Base-by-base conservation (phyloP, 768 basidiomycete species). In the Suillus clintonianus region DNA sequence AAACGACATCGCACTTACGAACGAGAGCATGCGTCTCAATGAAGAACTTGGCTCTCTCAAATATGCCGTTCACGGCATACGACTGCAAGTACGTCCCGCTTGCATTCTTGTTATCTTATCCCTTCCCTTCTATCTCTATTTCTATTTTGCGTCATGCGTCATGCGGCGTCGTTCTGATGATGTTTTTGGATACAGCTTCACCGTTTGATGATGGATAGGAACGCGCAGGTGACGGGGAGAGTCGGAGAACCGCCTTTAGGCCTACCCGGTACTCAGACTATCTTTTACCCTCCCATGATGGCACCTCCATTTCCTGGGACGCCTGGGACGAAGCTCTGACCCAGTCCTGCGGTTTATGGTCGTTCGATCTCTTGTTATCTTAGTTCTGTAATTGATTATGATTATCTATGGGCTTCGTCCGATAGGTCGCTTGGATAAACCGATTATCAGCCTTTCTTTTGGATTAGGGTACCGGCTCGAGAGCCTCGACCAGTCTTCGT, bases 181-280 rank as follows among this genome's bases (percentile, higher is more conserved):
- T 66, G 63, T 65, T 56, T 65, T 60, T 58, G 37, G 42, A 63
- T 61, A 62, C 69, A 88, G 85, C 73, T 88, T 60, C 90, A 91
- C 69, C 81, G 84, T 54, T 83, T 92, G 65, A 88, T 92, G 88
- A 86, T 90, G 87, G 89, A 91, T 47, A 81, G 88, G 63, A 90
- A 88, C 75, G 84, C 84, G 17, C 83, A 84, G 66, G 76, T 84
- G 57, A 85, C 82, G 32, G 83, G 84, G 55, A 77, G 83, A 39
- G 69, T 74, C 42, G 69, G 69, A n/a, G 77, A 76, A 43, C 51
- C 61, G 24, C 61, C 63, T 34, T 34, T 60, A 17, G 65, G 72
- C 36, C 67, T 71, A 62, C 67, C 73, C 17, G 59, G 11, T 15
- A 51, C 27, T 39, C 74, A 75, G 39, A 65, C 70, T 15, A 37